phyloP scores from a whole-genome alignment of 352 stramenopile species.

The Phytophthora pinifolia region DNA sequence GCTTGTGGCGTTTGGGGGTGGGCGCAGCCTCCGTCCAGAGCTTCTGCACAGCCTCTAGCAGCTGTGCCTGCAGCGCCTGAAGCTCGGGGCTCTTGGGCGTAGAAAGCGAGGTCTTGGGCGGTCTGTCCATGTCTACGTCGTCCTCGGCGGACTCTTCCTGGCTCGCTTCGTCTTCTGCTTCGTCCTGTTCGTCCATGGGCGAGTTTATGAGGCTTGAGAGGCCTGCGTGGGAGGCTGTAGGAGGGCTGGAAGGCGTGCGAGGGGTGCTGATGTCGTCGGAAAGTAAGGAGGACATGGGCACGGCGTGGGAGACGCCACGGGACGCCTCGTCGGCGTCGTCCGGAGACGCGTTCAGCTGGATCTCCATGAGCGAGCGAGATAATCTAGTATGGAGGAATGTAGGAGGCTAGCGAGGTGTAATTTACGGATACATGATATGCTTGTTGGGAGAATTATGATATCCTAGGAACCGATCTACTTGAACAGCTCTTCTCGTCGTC shows the following conservation, averaged over 20 bases:
- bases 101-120: neutral
- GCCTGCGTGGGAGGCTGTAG: slow-evolving; percentile 15
- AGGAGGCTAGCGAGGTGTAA: neutral
- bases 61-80: slow-evolving; percentile 39
- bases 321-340: slow-evolving; percentile 15
- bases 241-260: neutral
- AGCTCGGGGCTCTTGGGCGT: slow-evolving; percentile 43
- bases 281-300: slow-evolving; percentile 48
- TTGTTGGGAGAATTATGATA: too few relatives aligned
- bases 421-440: too few relatives aligned
- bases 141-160: slow-evolving; percentile 7
- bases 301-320: slow-evolving; percentile 14
- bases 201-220: slow-evolving; percentile 74
- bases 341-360: slow-evolving; percentile 45
- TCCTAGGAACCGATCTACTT: too few relatives aligned
- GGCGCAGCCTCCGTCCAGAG: slow-evolving; percentile 33
- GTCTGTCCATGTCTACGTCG: slow-evolving; percentile 27
- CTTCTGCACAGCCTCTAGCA: slow-evolving; percentile 40
- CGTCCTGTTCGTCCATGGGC: slow-evolving; percentile 39
- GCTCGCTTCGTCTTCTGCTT: slow-evolving; percentile 10
- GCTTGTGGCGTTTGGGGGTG: slow-evolving; percentile 63
- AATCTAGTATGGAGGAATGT: slow-evolving; percentile 2
- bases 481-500: too few relatives aligned
- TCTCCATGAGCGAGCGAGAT: slow-evolving; percentile 35
- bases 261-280: slow-evolving; percentile 33